These are phyloP conservation scores for Thalassiosira exigua DNA, from an alignment of 352 stramenopile genomes.

Conservation along the genomic window DNA sequence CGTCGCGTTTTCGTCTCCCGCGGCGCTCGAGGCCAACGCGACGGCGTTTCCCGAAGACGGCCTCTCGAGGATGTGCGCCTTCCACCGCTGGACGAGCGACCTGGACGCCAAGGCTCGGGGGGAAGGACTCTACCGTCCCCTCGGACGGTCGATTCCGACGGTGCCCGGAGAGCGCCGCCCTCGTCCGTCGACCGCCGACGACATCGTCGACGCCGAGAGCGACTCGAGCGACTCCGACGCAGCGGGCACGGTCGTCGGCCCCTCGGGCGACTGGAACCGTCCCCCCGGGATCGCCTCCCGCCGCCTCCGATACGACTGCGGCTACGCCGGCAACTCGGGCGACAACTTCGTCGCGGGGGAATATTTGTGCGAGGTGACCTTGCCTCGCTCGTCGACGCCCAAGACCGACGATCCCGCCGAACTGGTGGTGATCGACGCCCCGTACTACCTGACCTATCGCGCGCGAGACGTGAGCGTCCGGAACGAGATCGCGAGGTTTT, in stretches of 20 bases:
- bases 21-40: too few relatives aligned
- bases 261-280: constrained; percentile 33
- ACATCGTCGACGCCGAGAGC: neutral
- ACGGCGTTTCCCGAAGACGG: too few relatives aligned
- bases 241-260: too few relatives aligned
- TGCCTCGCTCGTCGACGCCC: constrained; percentile 19
- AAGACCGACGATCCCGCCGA: constrained; percentile 8
- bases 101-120: constrained; percentile 17
- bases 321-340: constrained; percentile 36
- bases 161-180: neutral
- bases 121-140: constrained; percentile 35
- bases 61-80: constrained; percentile 16
- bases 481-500: constrained; percentile 61
- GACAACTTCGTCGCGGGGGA: constrained; percentile 36
- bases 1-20: neutral
- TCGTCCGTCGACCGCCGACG: too few relatives aligned
- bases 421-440: constrained; percentile 14
- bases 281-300: constrained; percentile 16
- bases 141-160: constrained; percentile 9
- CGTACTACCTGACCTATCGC: constrained; percentile 66
- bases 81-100: constrained; percentile 27
- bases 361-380: constrained; percentile 50
- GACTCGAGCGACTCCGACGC: neutral
- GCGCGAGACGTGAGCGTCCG: constrained; percentile 27
- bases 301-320: constrained; percentile 24